phyloP scores from a whole-genome alignment of 2,329 filamentous ascomycete species.

The Xylaria sp. region DNA sequence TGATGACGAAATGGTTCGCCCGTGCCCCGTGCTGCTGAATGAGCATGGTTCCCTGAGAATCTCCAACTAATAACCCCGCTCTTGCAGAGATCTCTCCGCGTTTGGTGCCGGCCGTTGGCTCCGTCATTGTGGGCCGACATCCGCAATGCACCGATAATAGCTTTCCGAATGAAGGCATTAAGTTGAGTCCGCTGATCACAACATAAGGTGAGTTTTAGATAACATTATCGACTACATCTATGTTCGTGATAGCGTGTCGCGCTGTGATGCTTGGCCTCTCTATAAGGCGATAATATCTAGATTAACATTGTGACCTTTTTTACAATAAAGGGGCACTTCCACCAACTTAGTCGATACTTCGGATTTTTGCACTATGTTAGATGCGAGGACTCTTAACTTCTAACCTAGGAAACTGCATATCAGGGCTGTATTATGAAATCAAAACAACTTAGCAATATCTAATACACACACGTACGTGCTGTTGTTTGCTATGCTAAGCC shows the following conservation, averaged over 20 bases:
- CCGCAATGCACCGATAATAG: not conserved
- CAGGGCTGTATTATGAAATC: too few relatives aligned
- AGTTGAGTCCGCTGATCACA: not conserved
- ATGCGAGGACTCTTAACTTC: not conserved
- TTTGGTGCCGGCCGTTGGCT: not conserved
- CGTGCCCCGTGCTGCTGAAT: not conserved
- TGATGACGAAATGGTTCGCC: not conserved
- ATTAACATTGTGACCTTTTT: too few relatives aligned
- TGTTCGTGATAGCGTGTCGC: not conserved
- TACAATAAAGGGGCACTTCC: too few relatives aligned
- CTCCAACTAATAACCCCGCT: not conserved
- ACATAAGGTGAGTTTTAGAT: not conserved
- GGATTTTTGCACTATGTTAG: not conserved
- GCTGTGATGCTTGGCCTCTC: not conserved
- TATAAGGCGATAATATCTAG: not conserved
- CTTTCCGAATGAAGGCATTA: not conserved
- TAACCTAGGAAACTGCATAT: too few relatives aligned
- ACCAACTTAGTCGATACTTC: too few relatives aligned
- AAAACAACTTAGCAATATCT: too few relatives aligned
- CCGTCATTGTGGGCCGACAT: conserved; percentile 1
- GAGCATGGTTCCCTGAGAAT: not conserved
- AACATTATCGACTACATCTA: not conserved
- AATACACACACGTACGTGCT: not conserved
- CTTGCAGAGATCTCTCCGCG: not conserved
- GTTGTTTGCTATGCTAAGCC: not conserved